Conservation (phyloP, 352 stramenopile genomes). For the Aphanomyces euteiches region DNA sequence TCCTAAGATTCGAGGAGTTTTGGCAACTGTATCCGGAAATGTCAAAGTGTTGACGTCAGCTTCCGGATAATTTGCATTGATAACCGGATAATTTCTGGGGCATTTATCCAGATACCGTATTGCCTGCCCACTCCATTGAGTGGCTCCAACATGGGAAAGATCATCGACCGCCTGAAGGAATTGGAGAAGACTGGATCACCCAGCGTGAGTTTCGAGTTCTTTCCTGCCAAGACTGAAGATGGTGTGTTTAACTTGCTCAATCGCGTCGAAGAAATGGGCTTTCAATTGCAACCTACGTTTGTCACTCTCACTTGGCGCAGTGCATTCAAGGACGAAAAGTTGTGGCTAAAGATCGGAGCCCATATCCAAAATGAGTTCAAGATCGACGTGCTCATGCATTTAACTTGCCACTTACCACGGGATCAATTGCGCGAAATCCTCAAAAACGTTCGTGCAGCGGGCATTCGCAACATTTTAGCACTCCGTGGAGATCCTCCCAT, state of each 20-base stretch:
- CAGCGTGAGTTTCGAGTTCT: slow-evolving; percentile 85
- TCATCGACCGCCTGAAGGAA: slow-evolving; percentile 70
- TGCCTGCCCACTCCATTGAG: no score
- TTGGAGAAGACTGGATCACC: slow-evolving; percentile 50
- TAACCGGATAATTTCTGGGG: not conserved
- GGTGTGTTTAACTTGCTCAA: slow-evolving; percentile 81
- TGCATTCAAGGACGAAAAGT: slow-evolving; percentile 82
- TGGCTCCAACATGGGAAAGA: slow-evolving; percentile 58
- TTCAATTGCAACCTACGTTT: slow-evolving; percentile 80
- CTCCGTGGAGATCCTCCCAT: slow-evolving; percentile 94
- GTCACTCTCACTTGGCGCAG: slow-evolving; percentile 88
- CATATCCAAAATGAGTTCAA: slow-evolving; percentile 85
- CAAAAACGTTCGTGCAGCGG: slow-evolving; percentile 57
- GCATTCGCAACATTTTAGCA: slow-evolving; percentile 98
- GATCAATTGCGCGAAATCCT: slow-evolving; percentile 65
- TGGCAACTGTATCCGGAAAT: no score
- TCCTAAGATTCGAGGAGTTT: no score
- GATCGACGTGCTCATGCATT: slow-evolving; percentile 73
- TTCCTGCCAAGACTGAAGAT: slow-evolving; percentile 81
- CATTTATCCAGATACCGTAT: no score
- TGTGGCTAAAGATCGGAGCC: slow-evolving; percentile 87
- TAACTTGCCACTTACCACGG: slow-evolving; percentile 71
- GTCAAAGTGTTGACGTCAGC: no score
- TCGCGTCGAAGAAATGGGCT: slow-evolving; percentile 82
- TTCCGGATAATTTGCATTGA: not conserved